A percentile compares a stretch with the other conserved stretches of the same genome.
Conservation (phyloP, 495 filamentous ascomycete genomes). For the Podospora pseudopauciseta region DNA sequence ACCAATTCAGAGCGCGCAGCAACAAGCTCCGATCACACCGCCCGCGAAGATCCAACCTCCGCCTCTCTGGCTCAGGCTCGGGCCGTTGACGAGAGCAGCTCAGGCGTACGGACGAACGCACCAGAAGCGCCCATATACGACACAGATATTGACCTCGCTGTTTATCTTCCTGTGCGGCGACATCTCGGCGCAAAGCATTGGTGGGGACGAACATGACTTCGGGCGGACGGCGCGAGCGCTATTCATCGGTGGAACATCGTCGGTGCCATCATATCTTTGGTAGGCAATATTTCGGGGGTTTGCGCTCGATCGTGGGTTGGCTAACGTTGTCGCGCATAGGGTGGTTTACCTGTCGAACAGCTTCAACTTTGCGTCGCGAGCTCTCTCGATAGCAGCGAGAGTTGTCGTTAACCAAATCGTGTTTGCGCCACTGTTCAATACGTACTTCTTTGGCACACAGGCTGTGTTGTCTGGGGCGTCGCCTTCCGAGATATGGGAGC, state of each 20-base stretch:
- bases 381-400: slow-evolving; percentile 67
- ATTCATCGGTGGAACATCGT: slow-evolving; percentile 64
- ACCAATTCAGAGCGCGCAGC: slow-evolving; percentile 23
- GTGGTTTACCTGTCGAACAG: slow-evolving; percentile 74
- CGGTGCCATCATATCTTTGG: slow-evolving; percentile 81
- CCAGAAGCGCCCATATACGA: neutral
- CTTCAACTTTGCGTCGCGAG: slow-evolving; percentile 76
- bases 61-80: slow-evolving; percentile 51
- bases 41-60: slow-evolving; percentile 44
- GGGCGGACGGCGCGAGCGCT: slow-evolving; percentile 66
- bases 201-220: slow-evolving; percentile 62
- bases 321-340: slow-evolving; percentile 42
- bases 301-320: neutral
- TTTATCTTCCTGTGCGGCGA: slow-evolving; percentile 25
- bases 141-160: neutral
- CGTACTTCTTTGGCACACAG: slow-evolving; percentile 89
- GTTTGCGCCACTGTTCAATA: slow-evolving; percentile 87
- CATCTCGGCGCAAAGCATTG: slow-evolving; percentile 69
- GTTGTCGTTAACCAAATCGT: slow-evolving; percentile 74
- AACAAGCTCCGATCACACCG: slow-evolving; percentile 38
- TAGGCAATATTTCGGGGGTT: slow-evolving; percentile 34
- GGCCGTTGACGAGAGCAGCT: slow-evolving; percentile 20
- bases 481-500: slow-evolving; percentile 59
- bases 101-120: neutral
- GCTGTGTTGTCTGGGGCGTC: slow-evolving; percentile 57